Conservation (phyloP, 345 rosid genomes). For the Aethionema arabicum region DNA sequence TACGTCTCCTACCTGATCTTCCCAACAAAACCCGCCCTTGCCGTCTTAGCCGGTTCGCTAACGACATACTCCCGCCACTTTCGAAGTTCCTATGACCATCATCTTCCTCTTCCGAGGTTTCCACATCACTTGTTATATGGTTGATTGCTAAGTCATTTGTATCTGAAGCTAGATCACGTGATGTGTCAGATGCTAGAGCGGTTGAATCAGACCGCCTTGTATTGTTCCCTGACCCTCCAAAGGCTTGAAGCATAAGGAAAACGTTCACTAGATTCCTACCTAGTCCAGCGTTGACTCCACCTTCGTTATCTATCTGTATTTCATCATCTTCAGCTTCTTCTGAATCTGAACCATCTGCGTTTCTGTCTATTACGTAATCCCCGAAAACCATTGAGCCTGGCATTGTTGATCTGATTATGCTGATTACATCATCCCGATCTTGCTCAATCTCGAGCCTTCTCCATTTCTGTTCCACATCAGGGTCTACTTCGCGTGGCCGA, state of each 20-base stretch:
- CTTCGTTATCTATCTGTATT: constrained; percentile 34
- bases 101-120: constrained; percentile 48
- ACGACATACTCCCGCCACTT: constrained; percentile 47
- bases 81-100: constrained; percentile 33
- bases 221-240: constrained; percentile 58
- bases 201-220: constrained; percentile 37
- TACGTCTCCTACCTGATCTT: constrained; percentile 74
- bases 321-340: constrained; percentile 45
- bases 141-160: constrained; percentile 32
- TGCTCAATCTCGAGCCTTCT: constrained; percentile 73
- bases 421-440: constrained; percentile 68
- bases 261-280: constrained; percentile 64
- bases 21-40: constrained; percentile 62
- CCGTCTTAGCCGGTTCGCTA: constrained; percentile 65
- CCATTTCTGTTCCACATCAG: constrained; percentile 80
- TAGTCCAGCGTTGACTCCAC: constrained; percentile 39
- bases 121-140: constrained; percentile 35
- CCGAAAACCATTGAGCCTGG: constrained; percentile 86
- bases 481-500: constrained; percentile 79
- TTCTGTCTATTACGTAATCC: constrained; percentile 80
- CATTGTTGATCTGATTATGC: constrained; percentile 82
- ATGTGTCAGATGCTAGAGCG: constrained; percentile 24
- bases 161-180: constrained; percentile 33
- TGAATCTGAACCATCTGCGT: constrained; percentile 42
- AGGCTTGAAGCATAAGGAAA: constrained; percentile 70